Evolutionary conservation across 768 basidiomycete genomes (phyloP), one percentile per base, ranked within the genome.

Genomic region (Amanita jacksonii): DNA sequence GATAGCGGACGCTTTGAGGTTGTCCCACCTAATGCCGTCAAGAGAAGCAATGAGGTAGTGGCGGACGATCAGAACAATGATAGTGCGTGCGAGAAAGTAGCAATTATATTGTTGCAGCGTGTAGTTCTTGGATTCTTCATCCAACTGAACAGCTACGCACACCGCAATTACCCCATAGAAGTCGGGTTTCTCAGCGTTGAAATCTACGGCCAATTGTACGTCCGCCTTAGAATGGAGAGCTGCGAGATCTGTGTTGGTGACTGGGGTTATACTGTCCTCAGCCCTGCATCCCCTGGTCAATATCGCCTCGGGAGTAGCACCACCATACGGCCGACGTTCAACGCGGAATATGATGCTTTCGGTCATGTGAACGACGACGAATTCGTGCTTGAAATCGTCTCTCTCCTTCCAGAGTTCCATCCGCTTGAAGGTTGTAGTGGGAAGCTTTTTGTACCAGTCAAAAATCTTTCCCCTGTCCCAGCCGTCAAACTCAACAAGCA

Each of bases 401-500:
- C n/a, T 27, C 38, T 39, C 38, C 23, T 39, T 39, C 9, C 24
- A 24, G 2, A 39, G 24, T 16, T 39, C 38, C 22, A 39, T 9
- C 15, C 18, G 23, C 13, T 16, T 13, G 23, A 39, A 8, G 7
- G 38, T 18, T 12, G 38, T 10, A 39, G 15, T 13, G 4, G 38
- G 22, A 8, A 23, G 38, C n/a, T 16, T 23, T 15, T 7, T 10
- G 10, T 39, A 39, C 38, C 38, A 39, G 38, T 39, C 38, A 57
- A 8, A 65, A 51, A 59, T 65, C 20, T 25, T 9, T 9, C 31
- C 2, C 10, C 27, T 9, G 20, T 13, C 10, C 38, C 24, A 39
- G 9, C 23, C 38, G n/a, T n/a, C n/a, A n/a, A n/a, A n/a, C n/a
- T n/a, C n/a, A n/a, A n/a, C n/a, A n/a, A n/a, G n/a, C n/a, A n/a